Base-by-base conservation (phyloP, 164 flowering plant genomes). In the Aristolochia californica region DNA sequence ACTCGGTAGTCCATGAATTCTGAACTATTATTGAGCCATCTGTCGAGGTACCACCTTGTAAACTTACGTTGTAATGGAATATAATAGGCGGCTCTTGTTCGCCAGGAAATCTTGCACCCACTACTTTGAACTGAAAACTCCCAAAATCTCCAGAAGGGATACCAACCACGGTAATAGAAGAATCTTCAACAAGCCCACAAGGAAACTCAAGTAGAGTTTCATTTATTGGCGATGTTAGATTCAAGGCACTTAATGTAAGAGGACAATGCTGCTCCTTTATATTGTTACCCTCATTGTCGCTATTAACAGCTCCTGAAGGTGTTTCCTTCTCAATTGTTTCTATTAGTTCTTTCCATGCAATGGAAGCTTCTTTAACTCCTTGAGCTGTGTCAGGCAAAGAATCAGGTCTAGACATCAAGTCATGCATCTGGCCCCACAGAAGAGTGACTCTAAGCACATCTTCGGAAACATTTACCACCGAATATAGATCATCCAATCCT, bases 131-230 rank as follows among this genome's bases (percentile, higher is more conserved):
- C 34, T 77, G 77, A 72, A 91, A 88, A 74, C 75, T 78, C 21
- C 72, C 76, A 54, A 52, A 15, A 15, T 28, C 60, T 43, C 74
- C 83, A 74, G 66, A 61, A 52, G 94, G 94, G 66, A 84, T 72
- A 56, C 88, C 98, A 25, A 91, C 72, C 48, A 88, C 48, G 27
- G 95, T 78, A 66, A 91, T 66, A 12, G 98, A 88, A 27, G 95
- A 91, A 73, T 73, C 96, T 68, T 80, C 84, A 67, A 79, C 73
- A 28, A 91, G 70, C 63, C 98, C 98, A 73, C 96, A 88, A 30
- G 94, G 96, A 56, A 91, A 56, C 57, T 81, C 80, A 63, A 85
- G 80, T 62, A 69, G 27, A 30, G 55, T 65, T 60, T 68, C 73
- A 51, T 59, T 63, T 47, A 63, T 66, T 17, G 53, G 62, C 45